Percentiles rank a stretch among this genome's conserved stretches.
These are phyloP conservation scores for Domatiomyces catenatus DNA, from an alignment of 2,329 filamentous ascomycete species.

Conservation along the genomic window DNA sequence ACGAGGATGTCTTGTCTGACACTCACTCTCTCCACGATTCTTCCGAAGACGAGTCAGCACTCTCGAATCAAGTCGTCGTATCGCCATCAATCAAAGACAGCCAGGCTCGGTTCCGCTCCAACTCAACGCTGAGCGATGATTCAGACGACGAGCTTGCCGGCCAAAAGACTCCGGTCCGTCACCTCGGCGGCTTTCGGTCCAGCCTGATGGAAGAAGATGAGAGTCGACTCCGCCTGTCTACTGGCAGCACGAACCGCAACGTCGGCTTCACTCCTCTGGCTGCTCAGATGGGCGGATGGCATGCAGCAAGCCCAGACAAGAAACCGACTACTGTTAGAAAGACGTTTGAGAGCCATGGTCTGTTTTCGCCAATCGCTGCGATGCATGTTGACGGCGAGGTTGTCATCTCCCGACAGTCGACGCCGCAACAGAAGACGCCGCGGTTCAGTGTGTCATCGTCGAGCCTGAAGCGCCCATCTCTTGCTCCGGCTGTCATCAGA, in stretches of 20 bases:
- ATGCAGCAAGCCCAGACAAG: slow-evolving; percentile 39
- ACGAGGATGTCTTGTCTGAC: slow-evolving; percentile 6
- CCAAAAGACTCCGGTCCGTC: slow-evolving; percentile 10
- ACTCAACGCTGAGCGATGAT: slow-evolving; percentile 4
- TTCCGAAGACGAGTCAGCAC: neutral
- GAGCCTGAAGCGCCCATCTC: slow-evolving; percentile 10
- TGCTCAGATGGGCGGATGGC: slow-evolving; percentile 47
- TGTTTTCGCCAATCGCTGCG: slow-evolving; percentile 13
- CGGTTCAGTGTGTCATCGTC: slow-evolving; percentile 3
- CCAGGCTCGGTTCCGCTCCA: neutral
- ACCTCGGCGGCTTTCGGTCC: slow-evolving; percentile 3
- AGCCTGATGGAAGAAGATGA: slow-evolving; percentile 6
- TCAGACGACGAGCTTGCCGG: slow-evolving; percentile 20
- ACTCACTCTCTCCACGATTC: slow-evolving; percentile 1
- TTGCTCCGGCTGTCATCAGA: slow-evolving; percentile 15
- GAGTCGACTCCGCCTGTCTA: slow-evolving; percentile 10
- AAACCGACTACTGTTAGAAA: slow-evolving; percentile 16
- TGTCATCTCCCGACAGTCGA: slow-evolving; percentile 15
- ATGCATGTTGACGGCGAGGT: slow-evolving; percentile 13
- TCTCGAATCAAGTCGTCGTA: neutral
- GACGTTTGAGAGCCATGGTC: slow-evolving; percentile 8
- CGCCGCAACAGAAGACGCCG: slow-evolving; percentile 17
- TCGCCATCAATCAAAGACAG: neutral
- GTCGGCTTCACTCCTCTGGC: slow-evolving; percentile 51
- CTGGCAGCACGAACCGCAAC: slow-evolving; percentile 9